Conservation (phyloP, 1,139 yeast genomes). For the Pneumocystis sp. region DNA sequence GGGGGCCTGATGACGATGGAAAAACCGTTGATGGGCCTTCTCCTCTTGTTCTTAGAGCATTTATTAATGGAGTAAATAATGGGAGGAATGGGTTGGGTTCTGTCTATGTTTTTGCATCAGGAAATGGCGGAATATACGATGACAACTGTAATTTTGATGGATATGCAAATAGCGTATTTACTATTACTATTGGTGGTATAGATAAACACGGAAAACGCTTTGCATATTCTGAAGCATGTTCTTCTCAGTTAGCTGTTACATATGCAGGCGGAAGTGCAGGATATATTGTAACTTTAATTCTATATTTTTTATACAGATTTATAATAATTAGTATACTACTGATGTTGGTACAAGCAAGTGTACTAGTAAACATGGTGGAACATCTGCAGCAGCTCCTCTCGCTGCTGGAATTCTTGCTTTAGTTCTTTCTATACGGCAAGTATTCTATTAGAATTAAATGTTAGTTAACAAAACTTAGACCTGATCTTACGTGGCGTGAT, state of each 20-base stretch:
- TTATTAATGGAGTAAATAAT: constrained; percentile 66
- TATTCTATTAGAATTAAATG: neutral
- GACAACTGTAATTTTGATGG: constrained; percentile 97
- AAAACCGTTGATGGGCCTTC: constrained; percentile 75
- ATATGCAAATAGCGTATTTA: constrained; percentile 86
- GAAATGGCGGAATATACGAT: constrained; percentile 72
- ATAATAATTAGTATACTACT: constrained; percentile 44
- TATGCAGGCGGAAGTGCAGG: constrained; percentile 86
- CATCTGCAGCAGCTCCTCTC: constrained; percentile 97
- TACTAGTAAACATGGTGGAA: constrained; percentile 73
- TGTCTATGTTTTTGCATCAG: constrained; percentile 87
- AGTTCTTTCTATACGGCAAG: constrained; percentile 41
- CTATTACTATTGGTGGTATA: constrained; percentile 89
- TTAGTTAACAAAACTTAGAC: constrained; percentile 30
- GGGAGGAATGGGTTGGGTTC: constrained; percentile 79
- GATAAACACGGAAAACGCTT: constrained; percentile 81
- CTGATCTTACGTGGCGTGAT: constrained; percentile 90
- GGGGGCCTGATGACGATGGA: constrained; percentile 98
- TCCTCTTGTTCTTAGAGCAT: constrained; percentile 58
- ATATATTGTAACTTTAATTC: constrained; percentile 32
- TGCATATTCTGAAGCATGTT: constrained; percentile 76
- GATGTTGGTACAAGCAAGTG: constrained; percentile 59
- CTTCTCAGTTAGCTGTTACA: constrained; percentile 93
- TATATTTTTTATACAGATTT: neutral
- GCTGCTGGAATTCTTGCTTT: constrained; percentile 90